phyloP scores from a whole-genome alignment of 768 basidiomycete species.

The Termitomyces sp. region DNA sequence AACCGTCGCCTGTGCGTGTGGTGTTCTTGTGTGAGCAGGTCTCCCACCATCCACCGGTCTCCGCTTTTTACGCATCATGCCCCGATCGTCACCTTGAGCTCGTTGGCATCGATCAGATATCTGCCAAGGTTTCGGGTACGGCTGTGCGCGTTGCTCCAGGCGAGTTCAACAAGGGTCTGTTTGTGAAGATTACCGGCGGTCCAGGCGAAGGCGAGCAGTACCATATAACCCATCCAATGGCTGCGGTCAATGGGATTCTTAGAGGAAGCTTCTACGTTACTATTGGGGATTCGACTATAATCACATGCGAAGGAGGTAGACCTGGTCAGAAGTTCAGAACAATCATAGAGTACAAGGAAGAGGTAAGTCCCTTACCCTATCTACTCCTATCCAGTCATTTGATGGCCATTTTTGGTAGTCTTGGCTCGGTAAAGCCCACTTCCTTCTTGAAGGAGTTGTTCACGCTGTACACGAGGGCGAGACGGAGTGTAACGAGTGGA shows the following conservation, averaged over 20 bases:
- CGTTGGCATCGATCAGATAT: constrained; percentile 87
- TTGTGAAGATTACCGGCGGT: constrained; percentile 71
- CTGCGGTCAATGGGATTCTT: constrained; percentile 87
- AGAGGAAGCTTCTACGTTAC: constrained; percentile 92
- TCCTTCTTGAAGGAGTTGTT: constrained; percentile 84
- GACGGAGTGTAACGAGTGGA: constrained; percentile 67
- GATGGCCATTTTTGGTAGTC: constrained; percentile 40
- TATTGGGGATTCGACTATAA: constrained; percentile 71
- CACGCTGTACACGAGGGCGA: constrained; percentile 73
- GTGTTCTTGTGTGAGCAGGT: constrained; percentile 90
- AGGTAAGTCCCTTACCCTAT: constrained; percentile 47
- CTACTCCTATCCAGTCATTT: constrained; percentile 5
- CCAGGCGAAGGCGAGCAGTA: constrained; percentile 78
- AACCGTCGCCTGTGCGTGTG: constrained; percentile 42
- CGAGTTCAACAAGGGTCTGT: constrained; percentile 84
- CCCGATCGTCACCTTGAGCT: constrained; percentile 71
- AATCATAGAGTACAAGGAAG: constrained; percentile 94
- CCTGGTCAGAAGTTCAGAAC: constrained; percentile 65
- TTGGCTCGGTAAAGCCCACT: constrained; percentile 88
- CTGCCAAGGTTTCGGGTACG: constrained; percentile 88
- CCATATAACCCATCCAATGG: constrained; percentile 86
- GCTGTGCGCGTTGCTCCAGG: constrained; percentile 82
- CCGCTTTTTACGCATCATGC: constrained; percentile 76
- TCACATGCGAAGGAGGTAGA: constrained; percentile 75
- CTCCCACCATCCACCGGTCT: constrained; percentile 96